These are phyloP conservation scores for Boletus huronensis DNA, from an alignment of 768 basidiomycete genomes.

Conservation along the genomic window DNA sequence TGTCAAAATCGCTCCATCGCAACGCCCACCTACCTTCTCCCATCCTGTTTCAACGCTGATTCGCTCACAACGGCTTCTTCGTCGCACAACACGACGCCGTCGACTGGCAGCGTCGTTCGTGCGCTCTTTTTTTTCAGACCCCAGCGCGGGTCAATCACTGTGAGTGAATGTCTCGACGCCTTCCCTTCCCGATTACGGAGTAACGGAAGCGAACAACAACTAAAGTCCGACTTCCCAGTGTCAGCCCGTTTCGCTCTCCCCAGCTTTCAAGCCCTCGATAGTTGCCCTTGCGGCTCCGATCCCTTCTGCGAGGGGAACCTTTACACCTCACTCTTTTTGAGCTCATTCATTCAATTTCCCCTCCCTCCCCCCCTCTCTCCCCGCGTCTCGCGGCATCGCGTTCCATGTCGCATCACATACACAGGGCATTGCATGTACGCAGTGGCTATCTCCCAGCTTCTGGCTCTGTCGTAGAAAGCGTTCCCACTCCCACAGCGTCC, in stretches of 20 bases:
- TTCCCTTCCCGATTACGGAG: background rate
- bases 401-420: slow-evolving; percentile 17
- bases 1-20: slow-evolving; percentile 11
- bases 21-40: slow-evolving; percentile 9
- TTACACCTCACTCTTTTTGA: slow-evolving; percentile 18
- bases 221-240: slow-evolving; percentile 12
- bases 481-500: slow-evolving; percentile 27
- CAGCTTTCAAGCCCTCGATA: background rate
- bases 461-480: slow-evolving; percentile 24
- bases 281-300: slow-evolving; percentile 1
- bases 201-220: slow-evolving; percentile 19
- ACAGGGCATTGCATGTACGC: slow-evolving; percentile 13
- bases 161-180: slow-evolving; percentile 7
- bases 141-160: background rate
- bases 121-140: background rate
- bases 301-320: slow-evolving; percentile 25
- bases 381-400: background rate
- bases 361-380: background rate
- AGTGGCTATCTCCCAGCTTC: slow-evolving; percentile 12
- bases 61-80: background rate
- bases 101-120: slow-evolving; percentile 3
- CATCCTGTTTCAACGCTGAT: background rate
- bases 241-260: background rate
- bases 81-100: slow-evolving; percentile 7
- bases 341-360: background rate